Evolutionary conservation across 805 yeast species (phyloP).

Genomic region (Metschnikowia colocasiae): DNA sequence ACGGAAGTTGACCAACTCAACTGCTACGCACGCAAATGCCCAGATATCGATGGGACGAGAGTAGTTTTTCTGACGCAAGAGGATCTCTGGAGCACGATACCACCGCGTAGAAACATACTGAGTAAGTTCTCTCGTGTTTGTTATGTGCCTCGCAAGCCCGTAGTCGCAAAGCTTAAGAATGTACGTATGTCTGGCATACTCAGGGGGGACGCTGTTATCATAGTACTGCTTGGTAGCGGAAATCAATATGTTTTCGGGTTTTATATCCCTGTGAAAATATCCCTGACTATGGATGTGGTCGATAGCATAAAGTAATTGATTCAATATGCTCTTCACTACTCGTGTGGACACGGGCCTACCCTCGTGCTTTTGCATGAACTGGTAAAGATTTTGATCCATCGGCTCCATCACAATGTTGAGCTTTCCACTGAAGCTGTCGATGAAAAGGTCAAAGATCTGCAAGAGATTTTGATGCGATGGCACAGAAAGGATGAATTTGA

Average conservation of each 20-base stretch:
- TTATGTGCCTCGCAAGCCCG: conserved; percentile 66
- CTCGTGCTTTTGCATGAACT: conserved; percentile 64
- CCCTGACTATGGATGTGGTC: conserved; percentile 71
- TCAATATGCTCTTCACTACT: conserved; percentile 61
- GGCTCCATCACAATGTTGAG: conserved; percentile 86
- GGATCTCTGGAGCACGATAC: conserved; percentile 82
- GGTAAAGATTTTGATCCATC: conserved; percentile 77
- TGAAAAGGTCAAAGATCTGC: conserved; percentile 72
- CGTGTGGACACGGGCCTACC: conserved; percentile 49
- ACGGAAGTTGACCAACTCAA: conserved; percentile 63
- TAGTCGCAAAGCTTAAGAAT: conserved; percentile 76
- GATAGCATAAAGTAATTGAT: conserved; percentile 73
- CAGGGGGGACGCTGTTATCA: conserved; percentile 41
- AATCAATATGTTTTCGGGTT: conserved; percentile 88
- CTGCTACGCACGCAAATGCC: conserved; percentile 82
- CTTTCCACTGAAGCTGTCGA: conserved; percentile 56
- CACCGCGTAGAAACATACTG: conserved; percentile 81
- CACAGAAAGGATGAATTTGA: conserved; percentile 61
- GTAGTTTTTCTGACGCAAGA: conserved; percentile 59
- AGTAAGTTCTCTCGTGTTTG: conserved; percentile 56
- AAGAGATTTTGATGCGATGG: conserved; percentile 71
- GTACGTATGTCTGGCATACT: conserved; percentile 43
- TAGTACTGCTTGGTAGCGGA: conserved; percentile 55
- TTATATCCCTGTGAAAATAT: conserved; percentile 84
- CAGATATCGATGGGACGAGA: conserved; percentile 75